Base-by-base conservation (phyloP, 164 flowering plant species). In the Magnolia changhungtana region DNA sequence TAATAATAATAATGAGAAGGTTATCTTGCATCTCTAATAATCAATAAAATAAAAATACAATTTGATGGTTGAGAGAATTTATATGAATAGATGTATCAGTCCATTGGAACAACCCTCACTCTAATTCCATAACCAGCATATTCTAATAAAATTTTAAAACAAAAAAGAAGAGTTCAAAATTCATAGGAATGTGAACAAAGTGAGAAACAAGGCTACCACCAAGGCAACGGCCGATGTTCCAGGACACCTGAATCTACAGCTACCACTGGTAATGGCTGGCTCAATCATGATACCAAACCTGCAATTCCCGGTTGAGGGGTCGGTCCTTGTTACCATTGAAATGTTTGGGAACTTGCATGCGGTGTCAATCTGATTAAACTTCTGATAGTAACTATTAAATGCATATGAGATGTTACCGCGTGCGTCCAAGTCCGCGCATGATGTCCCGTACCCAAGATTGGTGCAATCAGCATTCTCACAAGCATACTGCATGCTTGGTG, bases 361-460 rank as follows among this genome's bases (percentile, higher is more conserved):
- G 0, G 13, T 68, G 8, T 90, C 92, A 14, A 77, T 76, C 84
- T 94, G 98, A 76, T 94, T 80, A 31, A 87, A 75, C 69, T 63
- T 87, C 86, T 94, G 97, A 80, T 84, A 94, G 79, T 88, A 94
- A 79, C 90, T 92, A 79, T 94, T 94, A 71, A 90, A 90, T 19
- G 97, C 98, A 75, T 89, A 94, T 0, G 98, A 94, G 11, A 92
- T 83, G 79, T 94, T 94, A n/a, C 90, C 96, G 29, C 83, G 82
- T 4, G 84, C 82, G 74, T 90, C 95, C 78, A 92, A 63, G 67
- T 76, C 73, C 0, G 81, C 86, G 77, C 98, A 94, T 3, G 96
- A 85, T 3, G 94, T 89, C 71, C 88, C 91, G 67, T 89, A 90
- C 14, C 97, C 98, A 37, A 92, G 92, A 78, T 87, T 79, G 0